Conservation (phyloP, 2,329 filamentous ascomycete genomes). For the Fusarium tuaranense region DNA sequence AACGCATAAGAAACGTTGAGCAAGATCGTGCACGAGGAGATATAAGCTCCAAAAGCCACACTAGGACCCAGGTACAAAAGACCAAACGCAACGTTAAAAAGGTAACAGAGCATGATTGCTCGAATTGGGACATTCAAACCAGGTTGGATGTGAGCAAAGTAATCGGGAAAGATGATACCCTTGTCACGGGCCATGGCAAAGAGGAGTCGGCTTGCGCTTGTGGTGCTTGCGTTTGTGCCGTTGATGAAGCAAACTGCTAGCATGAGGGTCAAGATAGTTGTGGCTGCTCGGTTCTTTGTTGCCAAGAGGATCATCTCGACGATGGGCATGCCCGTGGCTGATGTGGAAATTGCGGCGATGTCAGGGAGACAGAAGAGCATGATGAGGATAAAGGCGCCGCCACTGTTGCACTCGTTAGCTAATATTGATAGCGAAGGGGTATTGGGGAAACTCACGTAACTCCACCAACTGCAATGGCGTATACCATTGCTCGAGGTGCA, state of each 20-base stretch:
- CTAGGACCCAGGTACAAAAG: constrained; percentile 19
- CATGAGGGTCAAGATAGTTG: constrained; percentile 55
- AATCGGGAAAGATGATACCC: constrained; percentile 8
- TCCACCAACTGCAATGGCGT: constrained; percentile 56
- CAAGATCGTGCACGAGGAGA: constrained; percentile 26
- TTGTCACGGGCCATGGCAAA: constrained; percentile 46
- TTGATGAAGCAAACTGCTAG: constrained; percentile 58
- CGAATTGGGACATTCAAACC: constrained; percentile 12
- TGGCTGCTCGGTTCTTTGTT: constrained; percentile 52
- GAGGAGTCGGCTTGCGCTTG: constrained; percentile 55
- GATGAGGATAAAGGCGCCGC: constrained; percentile 53
- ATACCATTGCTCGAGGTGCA: constrained; percentile 56
- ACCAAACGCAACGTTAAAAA: constrained; percentile 24
- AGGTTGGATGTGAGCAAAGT: constrained; percentile 18
- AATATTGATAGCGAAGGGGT: rapidly evolving
- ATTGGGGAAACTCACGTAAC: constrained; percentile 49
- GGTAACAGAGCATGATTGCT: constrained; percentile 6
- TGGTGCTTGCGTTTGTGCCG: constrained; percentile 57
- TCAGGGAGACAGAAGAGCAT: constrained; percentile 56
- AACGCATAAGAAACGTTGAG: constrained; percentile 26
- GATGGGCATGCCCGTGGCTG: constrained; percentile 58
- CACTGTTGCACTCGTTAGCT: constrained; percentile 33
- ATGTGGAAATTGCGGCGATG: constrained; percentile 47
- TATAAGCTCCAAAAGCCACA: constrained; percentile 26
- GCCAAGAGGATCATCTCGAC: constrained; percentile 57